Conservation (phyloP, 1,284 basidiomycete species). For the Peniophora sp. region DNA sequence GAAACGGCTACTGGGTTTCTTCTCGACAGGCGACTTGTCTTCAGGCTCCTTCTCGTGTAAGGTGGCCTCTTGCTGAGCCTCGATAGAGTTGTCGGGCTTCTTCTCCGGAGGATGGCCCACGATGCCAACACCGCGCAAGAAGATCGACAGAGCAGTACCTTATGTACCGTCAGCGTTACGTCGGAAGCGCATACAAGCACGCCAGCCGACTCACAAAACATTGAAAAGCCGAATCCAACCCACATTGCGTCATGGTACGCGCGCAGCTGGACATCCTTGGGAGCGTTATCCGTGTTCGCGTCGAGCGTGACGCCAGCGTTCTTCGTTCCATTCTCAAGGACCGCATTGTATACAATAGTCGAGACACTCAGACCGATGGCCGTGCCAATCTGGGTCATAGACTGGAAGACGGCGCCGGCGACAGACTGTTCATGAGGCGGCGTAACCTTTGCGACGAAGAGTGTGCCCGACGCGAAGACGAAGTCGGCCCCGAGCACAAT, state of each 20-base stretch:
- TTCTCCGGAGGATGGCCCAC: conserved; percentile 3
- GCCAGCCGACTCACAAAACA: conserved; percentile 36
- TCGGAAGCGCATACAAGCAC: conserved; percentile 2
- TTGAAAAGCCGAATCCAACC: conserved; percentile 52
- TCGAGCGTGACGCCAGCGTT: conserved; percentile 23
- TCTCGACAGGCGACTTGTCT: too few relatives aligned
- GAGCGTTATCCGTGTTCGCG: conserved; percentile 22
- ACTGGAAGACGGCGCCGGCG: conserved; percentile 71
- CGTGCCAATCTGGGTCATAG: conserved; percentile 71
- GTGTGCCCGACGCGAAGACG: conserved; percentile 64
- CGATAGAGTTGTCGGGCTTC: neutral
- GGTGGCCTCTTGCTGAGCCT: too few relatives aligned
- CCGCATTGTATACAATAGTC: conserved; percentile 62
- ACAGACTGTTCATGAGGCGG: conserved; percentile 72
- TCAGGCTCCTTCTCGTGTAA: too few relatives aligned
- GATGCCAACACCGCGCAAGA: conserved; percentile 33
- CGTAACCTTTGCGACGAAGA: conserved; percentile 72
- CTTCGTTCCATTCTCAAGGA: conserved; percentile 27
- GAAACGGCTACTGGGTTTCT: too few relatives aligned
- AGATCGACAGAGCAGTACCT: conserved; percentile 47
- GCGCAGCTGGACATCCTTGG: conserved; percentile 30
- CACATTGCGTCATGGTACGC: conserved; percentile 61
- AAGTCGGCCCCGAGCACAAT: conserved; percentile 76
- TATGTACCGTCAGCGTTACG: neutral
- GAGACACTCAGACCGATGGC: conserved; percentile 70